Base-by-base conservation (phyloP, 805 yeast species). In the Yamadazyma laniorum region DNA sequence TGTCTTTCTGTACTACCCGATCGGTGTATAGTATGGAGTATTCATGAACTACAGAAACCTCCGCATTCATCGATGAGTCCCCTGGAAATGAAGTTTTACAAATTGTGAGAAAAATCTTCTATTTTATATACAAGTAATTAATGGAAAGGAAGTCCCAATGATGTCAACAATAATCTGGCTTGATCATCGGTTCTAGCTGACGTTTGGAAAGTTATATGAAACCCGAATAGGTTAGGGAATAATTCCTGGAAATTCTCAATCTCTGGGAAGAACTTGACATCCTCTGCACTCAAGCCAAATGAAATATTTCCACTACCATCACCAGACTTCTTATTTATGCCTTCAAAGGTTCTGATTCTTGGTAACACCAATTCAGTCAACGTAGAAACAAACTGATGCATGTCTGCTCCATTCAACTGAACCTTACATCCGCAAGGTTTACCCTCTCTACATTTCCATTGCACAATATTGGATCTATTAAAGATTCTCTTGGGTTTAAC, bases 281-380 rank as follows among this genome's bases (percentile, higher is more conserved):
- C 88, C 37, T 83, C 86, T 2, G 86, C 79, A 28, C 76, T 77
- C 50, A 93, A 63, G 31, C 96, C 96, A 56, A 93, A 81, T 7
- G 93, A 75, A 42, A 95, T 75, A 59, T 87, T 85, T 42, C 99
- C 99, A 53, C 72, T 75, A 37, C 75, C 72, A 61, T 90, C 97
- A 44, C 98, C 99, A 3, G 89, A 68, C 31, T 75, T 70, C 62
- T 79, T 79, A 22, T 79, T 75, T 35, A 93, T 70, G 34, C 97
- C 97, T 48, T 70, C 68, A 63, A 85, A 93, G 34, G 88, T 87
- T 74, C 95, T 82, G 40, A 90, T 79, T 62, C 96, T 79, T 32
- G 99, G 99, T 51, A 93, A 74, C 14, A 93, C 98, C 46, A 95
- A 67, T 65, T 93, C 99, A 1, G 95, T 80, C 51, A 93, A 67